A percentile compares a stretch with the other conserved stretches of the same genome.
phyloP scores from a whole-genome alignment of 2,329 filamentous ascomycete species.

The Ophiocordyceps camponoti-floridani region DNA sequence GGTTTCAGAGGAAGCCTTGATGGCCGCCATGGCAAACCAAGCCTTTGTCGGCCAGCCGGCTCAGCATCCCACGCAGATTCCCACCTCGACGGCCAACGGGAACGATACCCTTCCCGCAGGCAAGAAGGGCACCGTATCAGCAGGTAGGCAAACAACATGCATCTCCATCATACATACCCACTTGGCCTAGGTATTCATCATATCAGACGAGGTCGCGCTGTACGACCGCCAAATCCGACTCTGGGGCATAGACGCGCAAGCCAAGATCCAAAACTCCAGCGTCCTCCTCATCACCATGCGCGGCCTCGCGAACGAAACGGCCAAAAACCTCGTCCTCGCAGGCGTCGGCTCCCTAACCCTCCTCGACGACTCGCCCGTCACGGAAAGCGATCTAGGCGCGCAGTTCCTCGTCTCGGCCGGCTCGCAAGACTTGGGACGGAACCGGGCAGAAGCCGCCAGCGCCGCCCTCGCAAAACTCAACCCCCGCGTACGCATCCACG shows the following conservation, averaged over 20 bases:
- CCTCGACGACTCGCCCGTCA: constrained; percentile 59
- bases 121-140: constrained; percentile 11
- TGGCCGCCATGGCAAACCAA: no score
- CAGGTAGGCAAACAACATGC: constrained; percentile 12
- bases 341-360: constrained; percentile 84
- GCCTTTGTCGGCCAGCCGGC: no score
- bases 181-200: not conserved
- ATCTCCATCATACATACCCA: not conserved
- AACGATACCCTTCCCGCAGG: not conserved
- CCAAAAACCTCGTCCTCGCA: constrained; percentile 91
- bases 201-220: constrained; percentile 76
- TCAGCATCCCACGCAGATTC: no score
- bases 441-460: constrained; percentile 67
- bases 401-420: constrained; percentile 59
- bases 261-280: constrained; percentile 76
- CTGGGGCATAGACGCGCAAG: constrained; percentile 91
- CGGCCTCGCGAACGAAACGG: constrained; percentile 81
- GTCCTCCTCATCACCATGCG: constrained; percentile 80
- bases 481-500: constrained; percentile 61
- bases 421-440: constrained; percentile 55
- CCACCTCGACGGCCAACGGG: not conserved
- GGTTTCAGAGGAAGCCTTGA: no score
- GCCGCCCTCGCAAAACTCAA: constrained; percentile 73
- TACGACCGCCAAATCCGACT: constrained; percentile 96
- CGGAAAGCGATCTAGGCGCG: constrained; percentile 61